Evolutionary conservation across 805 yeast genomes (phyloP), one percentile per base, ranked within the genome.

Genomic region (Candida schatavii): DNA sequence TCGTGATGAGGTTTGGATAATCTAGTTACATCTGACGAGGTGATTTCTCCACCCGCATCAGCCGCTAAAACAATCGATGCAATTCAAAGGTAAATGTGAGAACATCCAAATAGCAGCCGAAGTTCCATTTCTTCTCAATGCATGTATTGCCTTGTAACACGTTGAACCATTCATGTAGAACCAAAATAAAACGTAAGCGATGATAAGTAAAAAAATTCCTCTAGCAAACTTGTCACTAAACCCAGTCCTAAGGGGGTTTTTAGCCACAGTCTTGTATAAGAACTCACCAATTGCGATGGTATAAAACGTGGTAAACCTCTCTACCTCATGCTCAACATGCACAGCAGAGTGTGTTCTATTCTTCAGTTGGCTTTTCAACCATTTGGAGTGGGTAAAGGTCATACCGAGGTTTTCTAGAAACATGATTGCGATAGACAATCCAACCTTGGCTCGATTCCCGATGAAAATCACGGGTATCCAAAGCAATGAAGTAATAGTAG

Each of bases 261-360:
- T 57, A 2, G 80, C 75, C 5, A 78, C 83, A 7, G 77, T 61
- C 31, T 71, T 74, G 51, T 74, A 78, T 11, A 80, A 58, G 47
- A 78, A 81, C 47, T 81, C 86, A 28, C 87, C 87, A 46, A 81
- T 68, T 4, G 84, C 85, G 57, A 82, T 80, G 47, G 80, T 72
- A 41, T 68, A 79, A 52, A 81, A 81, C 0, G 81, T 77, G 2
- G 75, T 69, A 50, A 66, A 70, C 42, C 87, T 56, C 51, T 82
- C 87, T 20, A 78, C 82, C 53, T 80, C 85, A 52, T 81, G 86
- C 48, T 80, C 85, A 42, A 82, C 77, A 51, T 79, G 80, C 46
- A 80, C 54, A 2, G 86, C 86, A 0, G 87, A 78, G 7, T 82
- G 70, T 41, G 68, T 71, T 13, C 65, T 66, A 38, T 74, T 53